Base-by-base conservation (phyloP, 2,329 filamentous ascomycete genomes). In the Colletotrichum cordylinicola region DNA sequence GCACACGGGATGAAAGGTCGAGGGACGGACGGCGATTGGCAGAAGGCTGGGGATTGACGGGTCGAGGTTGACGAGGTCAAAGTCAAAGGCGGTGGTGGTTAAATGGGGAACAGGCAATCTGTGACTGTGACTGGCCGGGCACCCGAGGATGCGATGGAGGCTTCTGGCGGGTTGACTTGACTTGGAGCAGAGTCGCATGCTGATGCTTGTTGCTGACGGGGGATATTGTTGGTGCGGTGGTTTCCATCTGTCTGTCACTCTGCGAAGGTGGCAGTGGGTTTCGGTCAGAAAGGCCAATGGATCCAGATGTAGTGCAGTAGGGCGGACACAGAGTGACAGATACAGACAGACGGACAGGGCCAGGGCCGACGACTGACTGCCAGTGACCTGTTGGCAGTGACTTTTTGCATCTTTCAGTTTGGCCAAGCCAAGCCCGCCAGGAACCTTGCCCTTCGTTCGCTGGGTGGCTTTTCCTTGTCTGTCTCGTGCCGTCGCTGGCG, bases 1-100 rank as follows among this genome's bases (percentile, higher is more conserved):
- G 73, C 58, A 75, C 73, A 73, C 72, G 67, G 70, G 64, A 75
- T 37, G 69, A 68, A 65, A 58, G 39, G 73, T 37, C 64, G 48
- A 48, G 56, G 69, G 39, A 58, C 56, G 21, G 64, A 13, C 60
- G 64, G 35, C 39, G 73, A 68, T 73, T 75, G 73, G 70, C 18
- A 67, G 73, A 24, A 62, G 70, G 55, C 27, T 62, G 67, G 61
- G 71, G 15, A 18, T 35, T 43, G 69, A 67, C 55, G 62, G 72
- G 61, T 75, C 55, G 61, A 72, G 39, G 69, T 55, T 60, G 67
- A 56, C 37, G 69, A 64, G 55, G 37, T 73, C 73, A 68, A 75
- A 68, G 70, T 75, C 39, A 68, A 73, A 27, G 62, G 39, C 62
- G n/a, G 56, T 58, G 67, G 67, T 67, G 18, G 39, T 43, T 67